Evolutionary conservation across 2,329 filamentous ascomycete species (phyloP).

Genomic region (Colletotrichum acutatum): DNA sequence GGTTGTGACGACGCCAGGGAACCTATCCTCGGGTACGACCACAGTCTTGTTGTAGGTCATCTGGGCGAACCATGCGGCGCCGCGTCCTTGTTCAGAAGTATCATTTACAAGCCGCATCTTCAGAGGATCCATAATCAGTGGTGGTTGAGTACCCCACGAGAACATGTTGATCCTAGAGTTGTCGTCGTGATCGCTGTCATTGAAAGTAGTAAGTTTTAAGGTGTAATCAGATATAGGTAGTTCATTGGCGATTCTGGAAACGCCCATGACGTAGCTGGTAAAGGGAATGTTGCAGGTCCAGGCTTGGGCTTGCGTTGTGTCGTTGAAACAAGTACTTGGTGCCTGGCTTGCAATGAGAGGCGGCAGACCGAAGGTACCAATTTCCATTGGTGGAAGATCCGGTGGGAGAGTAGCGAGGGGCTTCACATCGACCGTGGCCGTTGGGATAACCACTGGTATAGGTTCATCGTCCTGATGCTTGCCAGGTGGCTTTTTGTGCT

Average conservation of each 20-base stretch:
- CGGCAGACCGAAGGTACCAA: conserved; percentile 67
- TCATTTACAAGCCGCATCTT: conserved; percentile 63
- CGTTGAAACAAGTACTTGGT: conserved; percentile 67
- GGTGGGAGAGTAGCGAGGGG: conserved; percentile 62
- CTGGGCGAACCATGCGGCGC: conserved; percentile 66
- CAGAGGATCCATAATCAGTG: conserved; percentile 51
- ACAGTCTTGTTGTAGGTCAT: conserved; percentile 67
- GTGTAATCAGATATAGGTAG: conserved; percentile 52
- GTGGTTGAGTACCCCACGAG: conserved; percentile 66
- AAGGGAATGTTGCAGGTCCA: conserved; percentile 72
- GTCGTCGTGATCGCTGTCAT: conserved; percentile 48
- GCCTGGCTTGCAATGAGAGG: conserved; percentile 60
- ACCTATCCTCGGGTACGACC: conserved; percentile 57
- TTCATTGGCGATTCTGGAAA: conserved; percentile 44
- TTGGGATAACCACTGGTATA: conserved; percentile 47
- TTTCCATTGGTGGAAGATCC: conserved; percentile 62
- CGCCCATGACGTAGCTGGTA: conserved; percentile 55
- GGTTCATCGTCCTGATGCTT: conserved; percentile 39
- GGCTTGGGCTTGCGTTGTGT: conserved; percentile 64
- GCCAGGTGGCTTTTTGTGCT: conserved; percentile 43
- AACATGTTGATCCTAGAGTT: conserved; percentile 38
- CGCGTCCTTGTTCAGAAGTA: conserved; percentile 56
- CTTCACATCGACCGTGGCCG: conserved; percentile 59
- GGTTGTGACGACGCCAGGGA: conserved; percentile 41
- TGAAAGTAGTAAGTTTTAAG: conserved; percentile 50